Evolutionary conservation across 2,329 filamentous ascomycete genomes (phyloP).

Genomic region (Colletotrichum magnum): DNA sequence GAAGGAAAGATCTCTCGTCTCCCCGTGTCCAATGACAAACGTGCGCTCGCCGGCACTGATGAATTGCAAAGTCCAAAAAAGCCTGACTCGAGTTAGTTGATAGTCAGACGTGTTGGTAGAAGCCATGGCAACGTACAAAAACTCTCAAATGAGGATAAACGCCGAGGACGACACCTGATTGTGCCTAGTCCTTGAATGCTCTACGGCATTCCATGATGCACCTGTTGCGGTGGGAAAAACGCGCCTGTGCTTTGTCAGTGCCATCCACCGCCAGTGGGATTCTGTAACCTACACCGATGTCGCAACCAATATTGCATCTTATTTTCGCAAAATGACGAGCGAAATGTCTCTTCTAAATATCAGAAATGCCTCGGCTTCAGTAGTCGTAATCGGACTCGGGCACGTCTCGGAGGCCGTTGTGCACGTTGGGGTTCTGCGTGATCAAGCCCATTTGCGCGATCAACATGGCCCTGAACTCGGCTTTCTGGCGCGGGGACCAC

Average conservation of each 20-base stretch:
- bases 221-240: too few relatives aligned
- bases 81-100: neutral
- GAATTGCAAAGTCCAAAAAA: neutral
- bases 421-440: slow-evolving; percentile 1
- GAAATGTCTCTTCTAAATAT: neutral
- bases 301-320: too few relatives aligned
- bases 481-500: slow-evolving; percentile 21
- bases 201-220: too few relatives aligned
- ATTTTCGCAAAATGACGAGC: too few relatives aligned
- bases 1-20: neutral
- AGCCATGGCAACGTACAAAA: neutral
- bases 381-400: neutral
- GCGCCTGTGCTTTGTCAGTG: too few relatives aligned
- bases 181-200: too few relatives aligned
- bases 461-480: neutral
- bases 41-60: too few relatives aligned
- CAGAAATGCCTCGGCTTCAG: neutral
- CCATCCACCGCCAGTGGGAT: too few relatives aligned
- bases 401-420: slow-evolving; percentile 7
- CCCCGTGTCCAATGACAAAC: neutral
- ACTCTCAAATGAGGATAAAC: neutral
- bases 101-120: neutral
- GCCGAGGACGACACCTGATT: neutral
- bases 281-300: too few relatives aligned
- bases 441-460: neutral